These are phyloP conservation scores for Yarrowia osloensis DNA, from an alignment of 805 yeast genomes.

Conservation along the genomic window DNA sequence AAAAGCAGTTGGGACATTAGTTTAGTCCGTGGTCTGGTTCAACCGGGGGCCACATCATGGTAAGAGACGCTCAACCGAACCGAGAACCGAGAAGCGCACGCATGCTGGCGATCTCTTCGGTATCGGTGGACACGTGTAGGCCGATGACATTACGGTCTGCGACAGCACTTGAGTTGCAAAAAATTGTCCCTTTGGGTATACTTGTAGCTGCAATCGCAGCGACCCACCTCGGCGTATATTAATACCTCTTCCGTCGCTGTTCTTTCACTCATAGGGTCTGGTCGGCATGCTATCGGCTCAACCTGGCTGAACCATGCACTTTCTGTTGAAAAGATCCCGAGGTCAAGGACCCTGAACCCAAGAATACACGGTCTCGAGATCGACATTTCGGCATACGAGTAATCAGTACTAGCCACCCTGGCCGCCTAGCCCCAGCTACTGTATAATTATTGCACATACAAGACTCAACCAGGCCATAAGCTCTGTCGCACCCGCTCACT, in stretches of 20 bases:
- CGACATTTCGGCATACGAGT: too few species aligned
- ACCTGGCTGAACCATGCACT: background rate
- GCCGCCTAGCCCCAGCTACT: background rate
- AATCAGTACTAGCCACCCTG: background rate
- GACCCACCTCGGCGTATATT: background rate
- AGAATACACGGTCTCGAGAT: background rate
- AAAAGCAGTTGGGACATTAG: conserved; percentile 8
- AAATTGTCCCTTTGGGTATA: too few species aligned
- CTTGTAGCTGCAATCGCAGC: too few species aligned
- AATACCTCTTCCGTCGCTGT: background rate
- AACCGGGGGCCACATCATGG: background rate
- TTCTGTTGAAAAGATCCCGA: background rate
- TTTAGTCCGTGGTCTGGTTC: background rate
- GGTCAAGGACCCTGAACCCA: background rate
- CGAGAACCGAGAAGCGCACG: conserved; percentile 15
- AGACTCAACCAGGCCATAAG: background rate
- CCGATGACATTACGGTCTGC: background rate
- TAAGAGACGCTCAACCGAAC: background rate
- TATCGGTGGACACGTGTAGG: background rate
- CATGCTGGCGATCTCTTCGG: background rate
- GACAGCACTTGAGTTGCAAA: too few species aligned
- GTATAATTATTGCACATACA: background rate
- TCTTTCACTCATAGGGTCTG: background rate
- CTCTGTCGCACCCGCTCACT: background rate
- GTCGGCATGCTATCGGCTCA: background rate